Evolutionary conservation across 805 yeast genomes (phyloP).

Genomic region (Ogataea nakhonphanomensis): DNA sequence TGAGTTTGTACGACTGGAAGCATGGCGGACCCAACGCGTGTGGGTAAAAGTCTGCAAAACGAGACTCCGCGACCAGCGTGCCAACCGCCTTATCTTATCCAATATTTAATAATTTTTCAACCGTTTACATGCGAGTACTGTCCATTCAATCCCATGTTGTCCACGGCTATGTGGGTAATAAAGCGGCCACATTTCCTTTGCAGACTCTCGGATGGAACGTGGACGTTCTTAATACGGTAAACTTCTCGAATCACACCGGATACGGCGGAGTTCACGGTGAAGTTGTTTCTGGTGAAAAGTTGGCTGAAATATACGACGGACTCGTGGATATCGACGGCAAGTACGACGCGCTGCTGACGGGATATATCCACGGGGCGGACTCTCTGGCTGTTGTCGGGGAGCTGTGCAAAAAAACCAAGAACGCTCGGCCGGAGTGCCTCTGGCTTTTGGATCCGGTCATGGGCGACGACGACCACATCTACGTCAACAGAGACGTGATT

Average conservation of each 20-base stretch:
- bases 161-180: conserved; percentile 72
- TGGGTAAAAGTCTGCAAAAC: too few species aligned
- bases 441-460: conserved; percentile 76
- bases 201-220: conserved; percentile 69
- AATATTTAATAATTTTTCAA: background rate
- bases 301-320: conserved; percentile 40
- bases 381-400: conserved; percentile 44
- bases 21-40: too few species aligned
- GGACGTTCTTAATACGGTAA: conserved; percentile 61
- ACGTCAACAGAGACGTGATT: conserved; percentile 56
- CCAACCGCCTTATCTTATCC: conserved; percentile 4
- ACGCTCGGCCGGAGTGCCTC: conserved; percentile 31
- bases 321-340: conserved; percentile 31
- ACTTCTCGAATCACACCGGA: conserved; percentile 70
- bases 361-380: conserved; percentile 61
- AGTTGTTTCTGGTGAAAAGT: conserved; percentile 37
- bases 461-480: conserved; percentile 74
- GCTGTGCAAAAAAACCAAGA: conserved; percentile 35
- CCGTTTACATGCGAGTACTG: conserved; percentile 28
- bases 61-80: background rate
- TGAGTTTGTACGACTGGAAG: too few species aligned
- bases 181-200: conserved; percentile 62
- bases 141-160: conserved; percentile 68
- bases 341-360: conserved; percentile 60
- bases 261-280: conserved; percentile 56